Evolutionary conservation across 164 flowering plant species (phyloP), one percentile per base, ranked within the genome.

Genomic region (Kingdonia uniflora): DNA sequence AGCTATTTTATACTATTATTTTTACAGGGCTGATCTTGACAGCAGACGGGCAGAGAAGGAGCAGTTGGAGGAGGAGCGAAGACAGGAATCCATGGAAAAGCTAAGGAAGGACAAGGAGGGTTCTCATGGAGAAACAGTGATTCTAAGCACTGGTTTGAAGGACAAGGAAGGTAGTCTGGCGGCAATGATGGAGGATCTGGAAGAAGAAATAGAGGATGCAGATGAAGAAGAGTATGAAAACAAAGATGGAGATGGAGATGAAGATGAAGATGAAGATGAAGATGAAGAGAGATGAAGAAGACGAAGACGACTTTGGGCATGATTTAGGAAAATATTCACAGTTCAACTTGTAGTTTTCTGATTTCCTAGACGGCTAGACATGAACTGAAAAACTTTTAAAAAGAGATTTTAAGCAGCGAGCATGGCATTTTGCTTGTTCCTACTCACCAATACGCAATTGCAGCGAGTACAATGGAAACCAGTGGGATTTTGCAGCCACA

Each of bases 111-210:
- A 86, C 53, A 81, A 84, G 87, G 91, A 82, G 73, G 71, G 69
- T 52, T 69, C 91, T 10, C 45, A 67, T 24, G 95, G 95, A 22
- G 81, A 84, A 62, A 74, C 84, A 50, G 82, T 82, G 64, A 80
- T 86, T 14, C 70, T 86, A 76, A 84, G 76, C 75, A 86, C 89
- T 14, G 95, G 95, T 49, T 66, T 85, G 80, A 85, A 86, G 76
- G 81, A 78, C 66, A 72, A 61, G 35, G 62, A 57, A 41, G 67
- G 19, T 2, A 41, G 35, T 14, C 49, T 53, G 33, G 67, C 39
- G 19, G 59, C 58, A 61, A 57, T 57, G 69, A 73, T 53, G 26
- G 35, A 29, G 35, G 35, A 29, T 87, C 69, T 1, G 80, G 76
- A 14, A 82, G 75, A 3, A 78, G 67, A n/a, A n/a, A 79, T 73